These are phyloP conservation scores for Fusarium sp. DNA, from an alignment of 2,329 filamentous ascomycete genomes.

Conservation along the genomic window DNA sequence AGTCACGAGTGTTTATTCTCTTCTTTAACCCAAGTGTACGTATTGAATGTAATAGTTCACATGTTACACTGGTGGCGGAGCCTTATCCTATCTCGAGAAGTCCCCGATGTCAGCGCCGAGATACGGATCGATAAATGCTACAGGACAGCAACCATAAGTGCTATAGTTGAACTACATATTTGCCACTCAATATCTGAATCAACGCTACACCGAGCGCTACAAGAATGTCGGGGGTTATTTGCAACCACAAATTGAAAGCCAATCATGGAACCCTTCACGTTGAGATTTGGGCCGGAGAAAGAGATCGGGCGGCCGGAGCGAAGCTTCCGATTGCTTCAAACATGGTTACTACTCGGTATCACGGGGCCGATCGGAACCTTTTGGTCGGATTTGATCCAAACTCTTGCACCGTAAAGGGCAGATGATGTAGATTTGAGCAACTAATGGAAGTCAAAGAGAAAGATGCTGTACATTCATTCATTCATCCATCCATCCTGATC, in stretches of 20 bases:
- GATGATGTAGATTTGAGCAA: neutral
- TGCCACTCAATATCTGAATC: neutral
- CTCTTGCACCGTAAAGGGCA: neutral
- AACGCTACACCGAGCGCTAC: too few species aligned
- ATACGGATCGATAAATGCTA: neutral
- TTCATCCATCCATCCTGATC: neutral
- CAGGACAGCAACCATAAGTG: neutral
- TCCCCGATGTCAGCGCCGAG: slow-evolving; percentile 2
- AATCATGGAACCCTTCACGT: neutral
- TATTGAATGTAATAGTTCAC: too few species aligned
- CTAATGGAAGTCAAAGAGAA: neutral
- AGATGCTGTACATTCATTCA: neutral
- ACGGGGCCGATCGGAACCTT: neutral
- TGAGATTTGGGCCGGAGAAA: neutral
- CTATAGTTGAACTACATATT: neutral
- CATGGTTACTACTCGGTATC: neutral
- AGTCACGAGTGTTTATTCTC: neutral
- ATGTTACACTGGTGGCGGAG: neutral
- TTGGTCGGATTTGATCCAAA: neutral
- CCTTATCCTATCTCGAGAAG: neutral
- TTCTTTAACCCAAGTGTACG: neutral
- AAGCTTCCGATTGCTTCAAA: neutral
- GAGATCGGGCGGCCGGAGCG: neutral
- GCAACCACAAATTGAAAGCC: too few species aligned
- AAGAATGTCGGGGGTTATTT: neutral